A percentile compares a stretch with the other conserved stretches of the same genome.
phyloP scores from a whole-genome alignment of 176 grass and related monocot genomes.

The Stipa capillata region DNA sequence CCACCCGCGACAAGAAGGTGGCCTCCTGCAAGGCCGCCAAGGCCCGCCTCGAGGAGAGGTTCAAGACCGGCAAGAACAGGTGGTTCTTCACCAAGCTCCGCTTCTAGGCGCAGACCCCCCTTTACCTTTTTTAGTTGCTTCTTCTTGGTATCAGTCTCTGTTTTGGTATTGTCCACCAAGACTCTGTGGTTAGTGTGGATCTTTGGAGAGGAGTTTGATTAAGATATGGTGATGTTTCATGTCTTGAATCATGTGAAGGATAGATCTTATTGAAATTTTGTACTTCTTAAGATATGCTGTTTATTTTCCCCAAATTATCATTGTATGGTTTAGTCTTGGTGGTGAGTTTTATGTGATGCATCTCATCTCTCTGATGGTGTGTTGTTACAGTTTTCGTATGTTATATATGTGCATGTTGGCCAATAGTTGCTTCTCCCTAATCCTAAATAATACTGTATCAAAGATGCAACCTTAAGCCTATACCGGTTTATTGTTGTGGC shows the following conservation, averaged over 20 bases:
- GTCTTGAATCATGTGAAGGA: neutral
- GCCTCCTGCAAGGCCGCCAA: constrained; percentile 32
- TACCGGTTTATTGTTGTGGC: no score
- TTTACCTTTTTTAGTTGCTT: neutral
- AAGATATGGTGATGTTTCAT: neutral
- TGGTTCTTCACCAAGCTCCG: constrained; percentile 66
- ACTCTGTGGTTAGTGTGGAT: constrained; percentile 5
- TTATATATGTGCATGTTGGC: no score
- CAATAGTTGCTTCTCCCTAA: no score
- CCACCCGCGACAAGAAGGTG: constrained; percentile 28
- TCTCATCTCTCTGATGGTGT: neutral
- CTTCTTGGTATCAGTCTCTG: neutral
- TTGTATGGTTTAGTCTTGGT: neutral
- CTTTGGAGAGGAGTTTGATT: neutral
- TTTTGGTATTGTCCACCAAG: constrained; percentile 5
- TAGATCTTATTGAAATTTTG: constrained; percentile 5
- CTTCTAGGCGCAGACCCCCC: neutral
- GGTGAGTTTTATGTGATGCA: neutral
- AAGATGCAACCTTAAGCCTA: no score
- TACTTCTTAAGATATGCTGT: neutral
- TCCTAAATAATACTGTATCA: no score
- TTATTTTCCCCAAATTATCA: neutral
- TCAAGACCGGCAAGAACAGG: constrained; percentile 55
- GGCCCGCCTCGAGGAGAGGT: constrained; percentile 40
- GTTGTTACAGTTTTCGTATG: neutral